These are phyloP conservation scores for Mortierella sp. DNA, from an alignment of 371 early-diverging fungal genomes.

Conservation along the genomic window DNA sequence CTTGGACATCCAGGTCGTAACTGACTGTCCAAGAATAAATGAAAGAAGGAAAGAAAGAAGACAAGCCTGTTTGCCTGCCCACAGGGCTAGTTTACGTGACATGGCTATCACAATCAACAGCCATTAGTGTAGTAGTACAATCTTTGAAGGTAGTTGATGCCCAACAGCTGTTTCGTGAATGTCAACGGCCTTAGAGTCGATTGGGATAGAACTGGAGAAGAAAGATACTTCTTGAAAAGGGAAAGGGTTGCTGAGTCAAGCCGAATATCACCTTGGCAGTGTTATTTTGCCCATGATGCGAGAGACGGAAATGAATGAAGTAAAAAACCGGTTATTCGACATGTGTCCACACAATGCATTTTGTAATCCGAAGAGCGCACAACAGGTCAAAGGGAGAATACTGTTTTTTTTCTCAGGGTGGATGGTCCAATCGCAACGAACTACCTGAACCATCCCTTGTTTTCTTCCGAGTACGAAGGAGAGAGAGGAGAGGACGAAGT, in stretches of 20 bases:
- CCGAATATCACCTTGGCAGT: neutral
- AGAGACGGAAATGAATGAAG: neutral
- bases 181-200: neutral
- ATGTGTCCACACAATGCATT: neutral
- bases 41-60: too few relatives aligned
- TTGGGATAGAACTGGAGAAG: neutral
- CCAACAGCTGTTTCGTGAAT: too few relatives aligned
- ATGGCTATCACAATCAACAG: too few relatives aligned
- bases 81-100: too few relatives aligned
- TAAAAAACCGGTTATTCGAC: neutral
- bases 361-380: neutral
- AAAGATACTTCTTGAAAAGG: neutral
- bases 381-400: neutral
- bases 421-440: neutral
- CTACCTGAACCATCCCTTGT: neutral
- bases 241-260: neutral
- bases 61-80: too few relatives aligned
- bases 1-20: too few relatives aligned
- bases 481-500: too few relatives aligned
- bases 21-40: too few relatives aligned
- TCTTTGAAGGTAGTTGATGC: too few relatives aligned
- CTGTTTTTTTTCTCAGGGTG: neutral
- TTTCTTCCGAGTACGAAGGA: neutral
- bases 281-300: neutral
- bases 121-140: too few relatives aligned